phyloP scores from a whole-genome alignment of 768 basidiomycete species.

The Suillus paluster region DNA sequence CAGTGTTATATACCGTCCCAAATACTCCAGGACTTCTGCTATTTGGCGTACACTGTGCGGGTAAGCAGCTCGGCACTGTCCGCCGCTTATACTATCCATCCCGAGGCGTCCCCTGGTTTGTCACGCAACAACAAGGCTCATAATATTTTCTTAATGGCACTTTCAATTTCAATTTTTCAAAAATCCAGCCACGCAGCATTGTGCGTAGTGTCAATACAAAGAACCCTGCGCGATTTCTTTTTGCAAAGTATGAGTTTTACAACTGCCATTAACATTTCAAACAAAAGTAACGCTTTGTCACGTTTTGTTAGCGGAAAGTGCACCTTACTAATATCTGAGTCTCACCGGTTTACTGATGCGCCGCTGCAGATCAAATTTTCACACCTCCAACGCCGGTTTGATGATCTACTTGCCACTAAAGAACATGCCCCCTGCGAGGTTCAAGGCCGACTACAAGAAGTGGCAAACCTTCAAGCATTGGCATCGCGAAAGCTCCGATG shows the following conservation, averaged over 20 bases:
- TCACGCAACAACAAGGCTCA: neutral
- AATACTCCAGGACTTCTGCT: no score
- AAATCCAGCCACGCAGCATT: neutral
- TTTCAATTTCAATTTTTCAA: neutral
- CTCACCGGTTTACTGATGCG: no score
- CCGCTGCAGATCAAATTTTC: conserved; percentile 39
- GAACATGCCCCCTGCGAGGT: conserved; percentile 50
- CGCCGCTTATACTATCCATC: no score
- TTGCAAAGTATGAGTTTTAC: no score
- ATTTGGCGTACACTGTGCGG: no score
- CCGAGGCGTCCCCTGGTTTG: neutral
- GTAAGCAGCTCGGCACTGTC: no score
- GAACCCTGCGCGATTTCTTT: neutral
- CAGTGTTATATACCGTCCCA: no score
- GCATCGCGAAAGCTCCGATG: conserved; percentile 41
- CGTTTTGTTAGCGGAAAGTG: no score
- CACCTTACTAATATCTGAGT: no score
- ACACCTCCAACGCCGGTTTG: conserved; percentile 46
- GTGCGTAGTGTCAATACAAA: neutral
- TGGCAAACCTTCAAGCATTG: conserved; percentile 53
- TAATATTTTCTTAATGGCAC: neutral
- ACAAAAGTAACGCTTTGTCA: no score
- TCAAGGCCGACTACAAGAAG: conserved; percentile 56
- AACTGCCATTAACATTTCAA: no score
- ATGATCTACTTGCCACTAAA: conserved; percentile 47